Evolutionary conservation across 2,329 filamentous ascomycete species (phyloP), one percentile per base, ranked within the genome.

Genomic region (Hansfordia pulvinata): DNA sequence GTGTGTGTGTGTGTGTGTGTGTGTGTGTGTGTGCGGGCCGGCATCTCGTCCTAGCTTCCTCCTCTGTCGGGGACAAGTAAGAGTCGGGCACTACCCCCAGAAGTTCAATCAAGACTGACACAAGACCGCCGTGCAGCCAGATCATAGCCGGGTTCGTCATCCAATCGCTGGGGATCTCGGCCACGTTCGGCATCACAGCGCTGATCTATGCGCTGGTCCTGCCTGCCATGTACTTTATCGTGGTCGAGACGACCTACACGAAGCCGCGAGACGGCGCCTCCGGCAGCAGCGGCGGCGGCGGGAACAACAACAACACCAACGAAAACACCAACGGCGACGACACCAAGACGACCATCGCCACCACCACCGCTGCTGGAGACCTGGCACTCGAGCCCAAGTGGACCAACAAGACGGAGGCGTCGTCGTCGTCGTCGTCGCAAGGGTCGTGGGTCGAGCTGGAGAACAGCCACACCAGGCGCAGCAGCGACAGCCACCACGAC

Each of bases 171-270:
- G 49, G 50, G 8, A 40, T 52, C 26, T 40, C 50, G 16, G 46
- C 42, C 15, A 46, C 47, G 4, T 53, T 52, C 23, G 49, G 48
- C 5, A 41, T 53, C 33, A 54, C 52, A 3, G 57, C 53, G 1
- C 30, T 58, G 3, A 52, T 60, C 10, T 58, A 54, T 35, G 51
- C 54, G 6, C 33, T 49, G 2, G 47, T 62, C 5, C 29, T 60
- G 2, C 35, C 53, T 1, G 34, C 46, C 6, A 57, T 59, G 33
- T 59, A 53, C 35, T 60, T 60, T 38, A 43, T 60, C 33, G 53
- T 60, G 3, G 46, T 55, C 8, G 58, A 62, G 32, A 62, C 56
- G 9, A 53, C 52, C 1, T 60, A 47, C 27, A 32, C 28, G 4
- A 29, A 29, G 25, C 28, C 35, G 9, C 27, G 27, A 5, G 23